These are phyloP conservation scores for Tetrahymena malaccensis DNA, from an alignment of 73 alveolate genomes.

Conservation along the genomic window DNA sequence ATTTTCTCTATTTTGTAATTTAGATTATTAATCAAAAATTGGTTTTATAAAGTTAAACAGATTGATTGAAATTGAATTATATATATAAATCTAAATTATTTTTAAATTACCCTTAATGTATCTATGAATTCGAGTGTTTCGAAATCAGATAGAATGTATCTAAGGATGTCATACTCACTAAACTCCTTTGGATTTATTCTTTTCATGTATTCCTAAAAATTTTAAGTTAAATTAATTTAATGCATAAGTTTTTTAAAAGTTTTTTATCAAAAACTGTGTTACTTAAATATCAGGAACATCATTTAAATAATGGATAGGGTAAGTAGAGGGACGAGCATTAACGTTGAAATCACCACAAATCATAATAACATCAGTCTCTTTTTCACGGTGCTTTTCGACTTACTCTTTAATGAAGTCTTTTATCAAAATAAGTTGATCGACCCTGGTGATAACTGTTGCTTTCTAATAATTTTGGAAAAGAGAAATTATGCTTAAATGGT, in stretches of 20 bases:
- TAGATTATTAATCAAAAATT: no score
- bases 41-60: background rate
- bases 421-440: slow-evolving; percentile 39
- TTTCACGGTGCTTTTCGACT: slow-evolving; percentile 33
- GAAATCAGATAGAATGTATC: slow-evolving; percentile 40
- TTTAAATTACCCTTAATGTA: slow-evolving; percentile 48
- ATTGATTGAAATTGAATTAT: background rate
- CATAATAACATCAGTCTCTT: slow-evolving; percentile 45
- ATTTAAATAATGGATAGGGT: slow-evolving; percentile 7
- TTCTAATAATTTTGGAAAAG: slow-evolving; percentile 30
- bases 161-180: slow-evolving; percentile 49
- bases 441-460: slow-evolving; percentile 59
- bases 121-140: slow-evolving; percentile 67
- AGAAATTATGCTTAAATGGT: background rate
- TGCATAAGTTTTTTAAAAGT: background rate
- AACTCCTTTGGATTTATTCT: background rate
- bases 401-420: slow-evolving; percentile 45
- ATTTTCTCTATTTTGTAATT: background rate
- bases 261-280: background rate
- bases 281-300: slow-evolving; percentile 17
- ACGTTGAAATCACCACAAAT: slow-evolving; percentile 79
- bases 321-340: slow-evolving; percentile 50
- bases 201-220: slow-evolving; percentile 32
- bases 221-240: background rate
- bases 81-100: slow-evolving; percentile 50